Evolutionary conservation across 441 rosid genomes (phyloP), one percentile per base, ranked within the genome.

Genomic region (Gossypium gossypioides): DNA sequence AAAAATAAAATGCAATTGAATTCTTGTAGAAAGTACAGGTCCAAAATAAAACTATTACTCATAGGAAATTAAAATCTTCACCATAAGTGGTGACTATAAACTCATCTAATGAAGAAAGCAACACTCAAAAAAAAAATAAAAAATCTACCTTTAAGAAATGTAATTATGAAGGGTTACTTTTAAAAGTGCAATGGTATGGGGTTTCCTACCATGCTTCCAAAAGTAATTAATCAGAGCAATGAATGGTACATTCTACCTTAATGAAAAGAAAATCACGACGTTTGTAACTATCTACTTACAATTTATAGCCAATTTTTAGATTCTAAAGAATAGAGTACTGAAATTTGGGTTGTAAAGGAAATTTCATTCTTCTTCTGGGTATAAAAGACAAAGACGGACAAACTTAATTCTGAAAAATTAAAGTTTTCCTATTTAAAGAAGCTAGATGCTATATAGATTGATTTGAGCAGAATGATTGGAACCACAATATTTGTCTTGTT

Each of bases 1-100:
- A 34, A 22, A 65, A 63, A 37, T 34, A 25, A 65, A 65, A 65
- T 65, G 69, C 54, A 65, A 65, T 6, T 24, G 19, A 65, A 42
- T 12, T 22, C 34, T 12, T 37, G 2, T 15, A 37, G 42, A 37
- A 37, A 37, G 10, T 37, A 37, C 42, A 37, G 42, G 42, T 37
- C 42, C 42, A 37, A 37, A 37, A 37, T 7, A 37, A 37, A 37
- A 37, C 42, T 37, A 37, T 37, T 37, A 37, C 10, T 37, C 42
- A 7, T 37, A 37, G 42, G 42, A 37, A 37, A 37, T 37, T 37
- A 37, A 37, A 37, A 37, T 37, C 10, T 37, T 37, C 2, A 37
- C 42, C 42, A 37, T 37, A 37, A 37, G 42, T 37, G 42, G 42
- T 7, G 42, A 37, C 42, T 37, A 6, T 37, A 37, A 37, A 37